Evolutionary conservation across 202 grass and related monocot species (phyloP).

Genomic region (Eragrostis tef): DNA sequence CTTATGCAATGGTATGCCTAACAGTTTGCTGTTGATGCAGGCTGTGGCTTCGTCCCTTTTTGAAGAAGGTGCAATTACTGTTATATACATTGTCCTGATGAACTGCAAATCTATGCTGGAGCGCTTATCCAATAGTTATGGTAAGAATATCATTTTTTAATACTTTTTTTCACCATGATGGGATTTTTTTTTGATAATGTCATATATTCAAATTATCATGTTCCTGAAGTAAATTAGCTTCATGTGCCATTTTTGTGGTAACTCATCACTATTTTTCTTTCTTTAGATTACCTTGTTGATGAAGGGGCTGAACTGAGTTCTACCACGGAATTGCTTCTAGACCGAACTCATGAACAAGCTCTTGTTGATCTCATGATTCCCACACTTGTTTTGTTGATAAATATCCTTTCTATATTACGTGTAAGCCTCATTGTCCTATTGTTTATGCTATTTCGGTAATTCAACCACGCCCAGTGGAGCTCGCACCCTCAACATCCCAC

Average conservation of each 20-base stretch:
- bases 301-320: conserved; percentile 94
- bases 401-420: conserved; percentile 80
- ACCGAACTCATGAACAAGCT: conserved; percentile 84
- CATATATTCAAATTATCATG: conserved; percentile 14
- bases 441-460: not conserved
- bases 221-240: conserved; percentile 31
- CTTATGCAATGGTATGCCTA: conserved; percentile 24
- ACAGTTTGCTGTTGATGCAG: conserved; percentile 58
- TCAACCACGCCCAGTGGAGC: no score
- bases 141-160: conserved; percentile 51
- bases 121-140: conserved; percentile 92
- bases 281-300: conserved; percentile 96
- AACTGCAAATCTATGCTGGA: conserved; percentile 98
- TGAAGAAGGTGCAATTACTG: conserved; percentile 90
- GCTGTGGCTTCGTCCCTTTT: conserved; percentile 87
- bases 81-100: conserved; percentile 88
- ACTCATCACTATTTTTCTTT: conserved; percentile 46
- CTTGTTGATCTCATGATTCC: conserved; percentile 97
- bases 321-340: conserved; percentile 90
- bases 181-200: conserved; percentile 11
- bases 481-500: no score
- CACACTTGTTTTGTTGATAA: conserved; percentile 87
- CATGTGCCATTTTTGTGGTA: conserved; percentile 38
- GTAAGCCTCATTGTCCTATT: conserved; percentile 55
- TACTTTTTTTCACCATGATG: conserved; percentile 21